Base-by-base conservation (phyloP, 2,329 filamentous ascomycete species). In the Aspergillus terreus region DNA sequence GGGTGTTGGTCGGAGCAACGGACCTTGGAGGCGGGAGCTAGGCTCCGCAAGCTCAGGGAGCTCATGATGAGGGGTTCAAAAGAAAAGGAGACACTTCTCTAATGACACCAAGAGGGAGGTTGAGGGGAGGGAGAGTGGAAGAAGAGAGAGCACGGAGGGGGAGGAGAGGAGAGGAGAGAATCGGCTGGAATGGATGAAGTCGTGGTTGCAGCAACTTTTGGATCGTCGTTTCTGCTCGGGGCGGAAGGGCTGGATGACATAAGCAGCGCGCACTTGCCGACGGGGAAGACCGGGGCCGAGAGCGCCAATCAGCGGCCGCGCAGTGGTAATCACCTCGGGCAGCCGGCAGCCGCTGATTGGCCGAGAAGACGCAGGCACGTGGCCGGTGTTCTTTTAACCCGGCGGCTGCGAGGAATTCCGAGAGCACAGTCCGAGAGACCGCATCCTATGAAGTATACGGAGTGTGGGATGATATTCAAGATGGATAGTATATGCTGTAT, bases 11-110 rank as follows among this genome's bases (percentile, higher is more conserved):
- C 61, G 57, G 61, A 57, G 15, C 53, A 47, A 68, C 71, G 58
- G 60, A 78, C 76, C 69, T 76, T 76, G 56, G 72, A 72, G 51
- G 70, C 67, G 57, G 76, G 73, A 72, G 73, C 69, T 60, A 78
- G 63, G 70, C 74, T 78, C 73, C 76, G 74, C 65, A 77, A 67
- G 64, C 74, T 70, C 61, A 72, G 61, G 59, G 75, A 77, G 70
- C 74, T 77, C 76, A 79, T 79, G 60, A 63, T 76, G 69, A 57
- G 62, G 63, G 64, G 61, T 65, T 56, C 60, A 57, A 63, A 62
- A 59, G 53, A 56, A 58, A 63, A 57, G 40, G 12, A 58, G 52
- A 57, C 46, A 52, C 52, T 58, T 61, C 58, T 51, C 62, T 58
- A 61, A 58, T 58, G 56, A 61, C 55, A 50, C 65, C 60, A 46